These are phyloP conservation scores for Plasmodium gonderi DNA, from an alignment of 169 alveolate genomes.

Conservation along the genomic window DNA sequence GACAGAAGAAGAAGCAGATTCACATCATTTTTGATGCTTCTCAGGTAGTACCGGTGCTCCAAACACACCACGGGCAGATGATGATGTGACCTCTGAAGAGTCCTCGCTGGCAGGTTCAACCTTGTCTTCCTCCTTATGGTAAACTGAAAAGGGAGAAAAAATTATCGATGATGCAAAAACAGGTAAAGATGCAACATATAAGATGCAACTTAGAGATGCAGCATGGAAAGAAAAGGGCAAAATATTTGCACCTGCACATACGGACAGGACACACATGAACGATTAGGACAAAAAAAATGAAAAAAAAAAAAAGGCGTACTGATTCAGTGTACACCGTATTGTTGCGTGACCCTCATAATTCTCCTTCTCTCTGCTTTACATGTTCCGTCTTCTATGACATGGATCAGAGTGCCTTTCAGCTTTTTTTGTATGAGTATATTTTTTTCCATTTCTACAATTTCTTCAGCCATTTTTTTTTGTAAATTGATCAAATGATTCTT, in stretches of 20 bases:
- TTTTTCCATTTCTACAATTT: slow-evolving; percentile 6
- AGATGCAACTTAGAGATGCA: no score
- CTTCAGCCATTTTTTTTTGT: background rate
- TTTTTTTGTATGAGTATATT: slow-evolving; percentile 1
- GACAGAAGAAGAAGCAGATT: no score
- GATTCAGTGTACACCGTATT: background rate
- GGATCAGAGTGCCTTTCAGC: slow-evolving; percentile 8
- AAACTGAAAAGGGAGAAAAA: background rate
- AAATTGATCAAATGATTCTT: slow-evolving; percentile 21
- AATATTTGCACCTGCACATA: background rate
- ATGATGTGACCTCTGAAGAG: background rate
- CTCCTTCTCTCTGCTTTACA: background rate
- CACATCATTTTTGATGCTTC: background rate
- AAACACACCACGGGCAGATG: slow-evolving; percentile 11
- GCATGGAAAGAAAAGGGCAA: background rate
- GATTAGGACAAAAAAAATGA: no score
- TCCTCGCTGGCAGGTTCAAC: background rate
- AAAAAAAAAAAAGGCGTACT: background rate
- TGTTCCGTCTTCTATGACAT: slow-evolving; percentile 30
- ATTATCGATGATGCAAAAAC: background rate
- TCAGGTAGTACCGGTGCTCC: background rate
- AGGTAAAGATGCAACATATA: background rate
- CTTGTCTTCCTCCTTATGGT: slow-evolving; percentile 20
- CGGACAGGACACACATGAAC: background rate
- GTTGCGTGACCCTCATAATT: background rate